phyloP scores from a whole-genome alignment of 164 flowering plant genomes.

The Tetracentron sinense region DNA sequence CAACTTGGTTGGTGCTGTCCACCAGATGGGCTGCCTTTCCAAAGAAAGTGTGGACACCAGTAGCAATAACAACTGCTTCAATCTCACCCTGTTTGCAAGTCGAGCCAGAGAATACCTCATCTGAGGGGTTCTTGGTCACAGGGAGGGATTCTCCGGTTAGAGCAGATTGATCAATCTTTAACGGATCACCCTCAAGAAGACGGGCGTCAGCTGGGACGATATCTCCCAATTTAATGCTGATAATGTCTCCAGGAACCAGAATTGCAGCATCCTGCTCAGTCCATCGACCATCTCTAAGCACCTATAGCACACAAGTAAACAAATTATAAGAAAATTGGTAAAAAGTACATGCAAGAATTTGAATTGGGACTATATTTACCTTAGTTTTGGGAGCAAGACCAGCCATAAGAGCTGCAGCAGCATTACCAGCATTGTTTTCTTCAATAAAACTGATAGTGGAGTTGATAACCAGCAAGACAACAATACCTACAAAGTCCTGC shows the following conservation, averaged over 20 bases:
- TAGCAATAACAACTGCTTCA: slow-evolving; percentile 78
- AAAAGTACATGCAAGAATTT: background rate
- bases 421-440: slow-evolving; percentile 82
- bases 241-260: slow-evolving; percentile 75
- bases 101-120: slow-evolving; percentile 80
- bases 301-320: slow-evolving; percentile 36
- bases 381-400: slow-evolving; percentile 79
- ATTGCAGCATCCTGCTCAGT: slow-evolving; percentile 75
- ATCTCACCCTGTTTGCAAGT: slow-evolving; percentile 80
- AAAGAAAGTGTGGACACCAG: slow-evolving; percentile 81
- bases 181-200: slow-evolving; percentile 80
- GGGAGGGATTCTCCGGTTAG: slow-evolving; percentile 82
- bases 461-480: slow-evolving; percentile 56
- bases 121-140: slow-evolving; percentile 68
- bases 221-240: slow-evolving; percentile 72
- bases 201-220: slow-evolving; percentile 85
- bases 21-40: slow-evolving; percentile 86
- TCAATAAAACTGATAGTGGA: slow-evolving; percentile 76
- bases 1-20: slow-evolving; percentile 78
- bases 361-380: slow-evolving; percentile 24
- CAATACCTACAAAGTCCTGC: slow-evolving; percentile 75
- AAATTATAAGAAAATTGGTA: background rate
- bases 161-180: slow-evolving; percentile 78
- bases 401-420: slow-evolving; percentile 83
- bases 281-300: slow-evolving; percentile 77